Base-by-base conservation (phyloP, 2,329 filamentous ascomycete species). In the Sporothrix humicola region DNA sequence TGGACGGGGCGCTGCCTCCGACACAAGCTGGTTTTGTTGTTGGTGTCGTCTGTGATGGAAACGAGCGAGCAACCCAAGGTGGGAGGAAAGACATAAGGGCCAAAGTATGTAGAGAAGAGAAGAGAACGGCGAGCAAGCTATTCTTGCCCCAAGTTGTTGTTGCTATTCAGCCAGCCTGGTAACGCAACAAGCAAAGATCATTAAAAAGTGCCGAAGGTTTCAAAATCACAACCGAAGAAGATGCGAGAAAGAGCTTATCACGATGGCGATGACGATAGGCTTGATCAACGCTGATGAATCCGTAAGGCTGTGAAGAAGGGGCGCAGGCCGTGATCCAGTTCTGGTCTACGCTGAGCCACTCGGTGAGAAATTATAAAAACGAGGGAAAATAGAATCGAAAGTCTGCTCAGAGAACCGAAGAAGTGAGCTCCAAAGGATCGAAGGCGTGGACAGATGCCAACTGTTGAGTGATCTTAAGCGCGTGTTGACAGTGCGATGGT, bases 341-440 rank as follows among this genome's bases (percentile, higher is more conserved):
- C n/a, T 26, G 20, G 61, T 26, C 42, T 44, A 44, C 58, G 42
- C 61, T 66, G 61, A 66, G 61, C 61, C 61, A 48, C 42, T 20
- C 17, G 8, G 61, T 26, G 15, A 44, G 10, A 26, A 59, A 59
- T 2, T 3, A 48, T 23, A 17, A 44, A 46, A 66, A 31, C 42
- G 61, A 66, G 23, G 42, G 42, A 48, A 12, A 26, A 4, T 20
- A 46, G 42, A 48, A 42, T 26, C n/a, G 20, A 48, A 48, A 66
- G 2, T 15, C n/a, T 12, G 61, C n/a, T 44, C 12, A 46, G n/a
- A 48, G 42, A 52, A 37, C 65, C 46, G 15, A 50, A 68, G 46
- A 52, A 68, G 23, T 31, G 26, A n/a, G 13, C 46, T 26, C 13
- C 46, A 68, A 42, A 37, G 46, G 23, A 52, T 20, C 20, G 44